Conservation (phyloP, 1,284 basidiomycete species). For the Sphaerobolus stellatus region DNA sequence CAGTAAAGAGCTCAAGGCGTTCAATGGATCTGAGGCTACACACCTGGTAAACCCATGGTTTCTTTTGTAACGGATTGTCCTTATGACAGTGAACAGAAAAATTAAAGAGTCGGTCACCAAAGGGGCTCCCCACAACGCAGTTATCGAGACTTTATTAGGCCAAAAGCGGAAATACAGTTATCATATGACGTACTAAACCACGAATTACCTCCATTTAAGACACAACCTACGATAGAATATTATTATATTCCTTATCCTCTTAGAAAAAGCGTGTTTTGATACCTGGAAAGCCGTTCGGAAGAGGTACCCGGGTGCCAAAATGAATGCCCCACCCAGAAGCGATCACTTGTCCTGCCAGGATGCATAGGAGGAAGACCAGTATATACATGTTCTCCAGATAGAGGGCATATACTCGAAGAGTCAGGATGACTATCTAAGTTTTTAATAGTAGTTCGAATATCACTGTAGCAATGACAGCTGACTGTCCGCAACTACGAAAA, state of each 20-base stretch:
- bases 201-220: background rate
- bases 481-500: background rate
- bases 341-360: background rate
- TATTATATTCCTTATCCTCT: background rate
- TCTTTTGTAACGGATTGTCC: background rate
- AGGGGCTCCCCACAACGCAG: background rate
- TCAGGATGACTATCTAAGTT: background rate
- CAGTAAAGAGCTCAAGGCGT: background rate
- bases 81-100: background rate
- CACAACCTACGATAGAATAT: background rate
- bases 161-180: background rate
- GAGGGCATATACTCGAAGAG: background rate
- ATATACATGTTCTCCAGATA: constrained; percentile 2
- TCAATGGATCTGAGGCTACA: background rate
- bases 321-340: background rate
- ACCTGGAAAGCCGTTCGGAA: background rate
- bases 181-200: background rate
- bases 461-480: background rate
- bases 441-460: background rate
- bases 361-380: background rate
- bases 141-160: background rate
- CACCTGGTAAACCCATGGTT: background rate
- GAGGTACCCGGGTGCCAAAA: background rate
- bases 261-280: background rate
- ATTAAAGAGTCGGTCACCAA: constrained; percentile 2